These are phyloP conservation scores for Russula abietina DNA, from an alignment of 768 basidiomycete species.

Conservation along the genomic window DNA sequence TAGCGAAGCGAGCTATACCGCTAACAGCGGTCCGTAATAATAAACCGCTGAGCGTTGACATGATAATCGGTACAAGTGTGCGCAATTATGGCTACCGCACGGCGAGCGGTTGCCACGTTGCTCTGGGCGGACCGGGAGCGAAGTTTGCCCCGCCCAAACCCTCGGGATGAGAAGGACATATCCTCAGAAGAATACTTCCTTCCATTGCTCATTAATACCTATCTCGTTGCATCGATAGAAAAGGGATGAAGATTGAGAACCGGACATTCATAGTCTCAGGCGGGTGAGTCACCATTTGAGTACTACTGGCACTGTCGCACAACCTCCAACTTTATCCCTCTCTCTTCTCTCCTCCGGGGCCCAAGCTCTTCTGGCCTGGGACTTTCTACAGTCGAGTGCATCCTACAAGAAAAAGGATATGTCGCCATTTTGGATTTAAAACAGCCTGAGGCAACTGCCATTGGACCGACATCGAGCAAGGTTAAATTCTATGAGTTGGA, in stretches of 20 bases:
- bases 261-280: slow-evolving; percentile 54
- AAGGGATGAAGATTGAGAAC: slow-evolving; percentile 43
- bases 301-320: background rate
- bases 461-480: background rate
- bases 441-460: slow-evolving; percentile 27
- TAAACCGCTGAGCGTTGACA: too few species aligned
- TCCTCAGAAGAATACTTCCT: too few species aligned
- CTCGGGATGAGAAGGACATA: background rate
- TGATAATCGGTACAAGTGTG: too few species aligned
- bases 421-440: slow-evolving; percentile 46
- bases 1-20: too few species aligned
- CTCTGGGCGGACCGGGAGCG: background rate
- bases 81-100: too few species aligned
- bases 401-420: slow-evolving; percentile 34
- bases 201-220: background rate
- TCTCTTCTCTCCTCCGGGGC: too few species aligned
- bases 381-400: slow-evolving; percentile 43
- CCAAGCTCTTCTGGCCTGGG: slow-evolving; percentile 53
- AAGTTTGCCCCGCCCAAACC: background rate
- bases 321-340: background rate
- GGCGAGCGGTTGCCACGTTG: too few species aligned
- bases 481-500: slow-evolving; percentile 27
- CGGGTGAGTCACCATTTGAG: slow-evolving; percentile 36
- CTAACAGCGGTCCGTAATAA: too few species aligned
- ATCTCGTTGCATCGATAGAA: background rate